Percentiles rank a stretch among this genome's conserved stretches.
Evolutionary conservation across 176 grass and related monocot species (phyloP).

Genomic region (Oryza longistaminata): DNA sequence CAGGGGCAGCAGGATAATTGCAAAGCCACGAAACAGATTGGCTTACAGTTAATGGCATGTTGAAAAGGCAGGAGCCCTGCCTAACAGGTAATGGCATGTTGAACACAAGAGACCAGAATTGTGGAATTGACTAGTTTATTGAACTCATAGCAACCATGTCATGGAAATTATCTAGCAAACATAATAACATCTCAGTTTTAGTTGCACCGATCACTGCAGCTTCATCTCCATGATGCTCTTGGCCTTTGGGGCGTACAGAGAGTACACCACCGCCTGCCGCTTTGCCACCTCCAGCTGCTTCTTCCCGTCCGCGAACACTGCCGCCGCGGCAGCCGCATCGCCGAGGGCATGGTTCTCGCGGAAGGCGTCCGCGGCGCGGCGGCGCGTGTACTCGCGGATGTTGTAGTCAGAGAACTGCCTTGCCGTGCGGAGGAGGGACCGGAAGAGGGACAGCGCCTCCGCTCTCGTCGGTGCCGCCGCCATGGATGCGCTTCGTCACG

Average conservation of each 20-base stretch:
- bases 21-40: neutral
- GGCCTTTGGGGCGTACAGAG: slow-evolving; percentile 72
- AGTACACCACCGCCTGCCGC: slow-evolving; percentile 76
- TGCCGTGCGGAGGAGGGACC: slow-evolving; percentile 65
- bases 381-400: slow-evolving; percentile 71
- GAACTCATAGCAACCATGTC: slow-evolving; percentile 12
- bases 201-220: slow-evolving; percentile 34
- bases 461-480: slow-evolving; percentile 49
- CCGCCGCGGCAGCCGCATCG: slow-evolving; percentile 42
- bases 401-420: slow-evolving; percentile 89
- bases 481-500: neutral
- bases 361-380: slow-evolving; percentile 66
- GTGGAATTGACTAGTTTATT: slow-evolving; percentile 30
- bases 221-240: slow-evolving; percentile 87
- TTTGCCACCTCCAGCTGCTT: slow-evolving; percentile 71
- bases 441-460: slow-evolving; percentile 67
- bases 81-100: neutral
- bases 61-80: neutral
- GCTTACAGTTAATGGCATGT: neutral
- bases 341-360: slow-evolving; percentile 62
- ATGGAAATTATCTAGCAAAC: slow-evolving; percentile 10
- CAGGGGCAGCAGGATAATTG: neutral
- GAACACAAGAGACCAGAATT: neutral
- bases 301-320: slow-evolving; percentile 65
- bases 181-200: neutral